These are phyloP conservation scores for Globisporangium irregulare DNA, from an alignment of 352 stramenopile species.

Conservation along the genomic window DNA sequence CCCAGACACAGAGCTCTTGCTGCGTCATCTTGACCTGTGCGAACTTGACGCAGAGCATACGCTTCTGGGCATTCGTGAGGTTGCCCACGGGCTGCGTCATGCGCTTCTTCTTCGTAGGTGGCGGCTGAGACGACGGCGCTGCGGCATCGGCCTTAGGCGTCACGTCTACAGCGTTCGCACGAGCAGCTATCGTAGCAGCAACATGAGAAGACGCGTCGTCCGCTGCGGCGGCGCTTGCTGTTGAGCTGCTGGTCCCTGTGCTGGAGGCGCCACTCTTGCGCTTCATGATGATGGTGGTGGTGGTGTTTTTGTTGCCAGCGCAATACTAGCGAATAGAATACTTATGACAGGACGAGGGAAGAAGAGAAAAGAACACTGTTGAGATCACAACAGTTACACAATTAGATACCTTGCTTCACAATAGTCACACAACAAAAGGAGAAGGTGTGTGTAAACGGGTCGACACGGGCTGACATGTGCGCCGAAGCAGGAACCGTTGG, in stretches of 20 bases:
- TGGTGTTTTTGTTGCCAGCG: background rate
- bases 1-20: conserved; percentile 59
- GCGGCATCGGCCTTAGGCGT: background rate
- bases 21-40: conserved; percentile 58
- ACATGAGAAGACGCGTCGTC: background rate
- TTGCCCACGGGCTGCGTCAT: conserved; percentile 52
- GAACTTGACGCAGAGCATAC: conserved; percentile 57
- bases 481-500: too few species aligned
- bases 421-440: too few species aligned
- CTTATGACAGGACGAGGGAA: background rate
- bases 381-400: too few species aligned
- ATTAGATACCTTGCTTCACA: too few species aligned
- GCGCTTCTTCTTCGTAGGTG: conserved; percentile 36
- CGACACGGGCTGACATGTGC: too few species aligned
- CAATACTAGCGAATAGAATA: conserved; percentile 13
- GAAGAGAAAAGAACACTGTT: too few species aligned
- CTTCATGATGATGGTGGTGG: conserved; percentile 1
- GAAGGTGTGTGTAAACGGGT: too few species aligned
- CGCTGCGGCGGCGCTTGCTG: background rate
- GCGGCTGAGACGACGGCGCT: background rate
- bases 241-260: background rate
- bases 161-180: background rate
- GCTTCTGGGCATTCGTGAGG: conserved; percentile 61
- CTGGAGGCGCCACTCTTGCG: conserved; percentile 5
- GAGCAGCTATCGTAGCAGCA: background rate